phyloP scores from a whole-genome alignment of 441 rosid genomes.

The Theobroma grandiflorum region DNA sequence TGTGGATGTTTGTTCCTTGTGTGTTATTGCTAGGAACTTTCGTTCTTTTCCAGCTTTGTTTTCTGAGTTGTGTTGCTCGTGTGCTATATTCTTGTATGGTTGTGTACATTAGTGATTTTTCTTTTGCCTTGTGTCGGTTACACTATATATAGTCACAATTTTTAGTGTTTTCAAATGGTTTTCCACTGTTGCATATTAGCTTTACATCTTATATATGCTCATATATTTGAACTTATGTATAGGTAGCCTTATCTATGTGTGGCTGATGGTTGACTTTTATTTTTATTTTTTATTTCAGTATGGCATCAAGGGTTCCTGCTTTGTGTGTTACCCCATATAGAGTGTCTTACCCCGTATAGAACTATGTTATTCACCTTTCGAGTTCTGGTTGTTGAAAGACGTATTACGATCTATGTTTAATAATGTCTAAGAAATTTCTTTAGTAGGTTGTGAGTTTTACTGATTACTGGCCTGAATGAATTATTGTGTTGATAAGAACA shows the following conservation, averaged over 20 bases:
- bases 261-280: neutral
- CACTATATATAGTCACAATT: neutral
- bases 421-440: neutral
- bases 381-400: neutral
- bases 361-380: neutral
- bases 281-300: neutral
- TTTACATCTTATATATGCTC: neutral
- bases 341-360: neutral
- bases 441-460: neutral
- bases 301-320: neutral
- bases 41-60: slow-evolving; percentile 1
- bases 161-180: neutral
- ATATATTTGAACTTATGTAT: neutral
- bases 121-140: neutral
- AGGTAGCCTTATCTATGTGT: neutral
- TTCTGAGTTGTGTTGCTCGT: neutral
- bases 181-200: neutral
- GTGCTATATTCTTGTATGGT: neutral
- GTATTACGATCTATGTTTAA: neutral
- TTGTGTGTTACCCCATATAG: neutral
- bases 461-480: neutral
- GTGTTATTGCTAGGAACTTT: neutral
- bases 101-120: neutral
- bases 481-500: neutral
- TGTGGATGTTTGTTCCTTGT: neutral